These are phyloP conservation scores for Boletales sp. DNA, from an alignment of 768 basidiomycete species.

Conservation along the genomic window DNA sequence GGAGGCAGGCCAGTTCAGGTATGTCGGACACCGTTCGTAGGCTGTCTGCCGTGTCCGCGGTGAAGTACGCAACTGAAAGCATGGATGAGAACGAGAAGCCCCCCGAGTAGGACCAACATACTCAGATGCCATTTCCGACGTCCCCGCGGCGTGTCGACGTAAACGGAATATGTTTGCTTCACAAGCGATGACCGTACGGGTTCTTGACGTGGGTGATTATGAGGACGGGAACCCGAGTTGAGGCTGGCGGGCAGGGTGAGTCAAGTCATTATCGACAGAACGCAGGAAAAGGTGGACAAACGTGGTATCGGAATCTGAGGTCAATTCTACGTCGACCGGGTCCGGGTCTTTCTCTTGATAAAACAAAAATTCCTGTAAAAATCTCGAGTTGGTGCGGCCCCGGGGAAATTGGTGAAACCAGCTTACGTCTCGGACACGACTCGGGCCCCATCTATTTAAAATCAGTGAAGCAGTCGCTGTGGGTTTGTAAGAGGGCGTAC, in stretches of 20 bases:
- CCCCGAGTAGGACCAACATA: constrained; percentile 34
- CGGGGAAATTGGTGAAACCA: neutral
- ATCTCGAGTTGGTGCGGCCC: neutral
- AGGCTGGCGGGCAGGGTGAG: constrained; percentile 21
- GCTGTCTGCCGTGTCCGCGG: constrained; percentile 54
- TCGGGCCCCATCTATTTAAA: constrained; percentile 64
- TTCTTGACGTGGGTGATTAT: constrained; percentile 25
- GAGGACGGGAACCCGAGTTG: constrained; percentile 27
- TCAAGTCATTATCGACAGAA: neutral
- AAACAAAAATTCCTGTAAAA: constrained; percentile 65
- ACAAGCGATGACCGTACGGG: constrained; percentile 50
- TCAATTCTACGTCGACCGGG: constrained; percentile 45
- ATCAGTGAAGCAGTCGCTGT: neutral
- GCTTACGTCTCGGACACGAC: constrained; percentile 71
- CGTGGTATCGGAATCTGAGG: constrained; percentile 51
- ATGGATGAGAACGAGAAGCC: constrained; percentile 2
- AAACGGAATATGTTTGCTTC: constrained; percentile 81
- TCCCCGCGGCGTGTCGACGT: constrained; percentile 61
- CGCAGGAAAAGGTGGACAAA: constrained; percentile 26
- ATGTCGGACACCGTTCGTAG: constrained; percentile 60
- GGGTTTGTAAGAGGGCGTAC: constrained; percentile 7
- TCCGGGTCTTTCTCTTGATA: constrained; percentile 65
- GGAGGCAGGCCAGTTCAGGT: constrained; percentile 48
- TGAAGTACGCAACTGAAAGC: constrained; percentile 70
- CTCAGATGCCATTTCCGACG: constrained; percentile 81